Conservation (phyloP, 306 rosid genomes). For the Spatholobus suberectus region DNA sequence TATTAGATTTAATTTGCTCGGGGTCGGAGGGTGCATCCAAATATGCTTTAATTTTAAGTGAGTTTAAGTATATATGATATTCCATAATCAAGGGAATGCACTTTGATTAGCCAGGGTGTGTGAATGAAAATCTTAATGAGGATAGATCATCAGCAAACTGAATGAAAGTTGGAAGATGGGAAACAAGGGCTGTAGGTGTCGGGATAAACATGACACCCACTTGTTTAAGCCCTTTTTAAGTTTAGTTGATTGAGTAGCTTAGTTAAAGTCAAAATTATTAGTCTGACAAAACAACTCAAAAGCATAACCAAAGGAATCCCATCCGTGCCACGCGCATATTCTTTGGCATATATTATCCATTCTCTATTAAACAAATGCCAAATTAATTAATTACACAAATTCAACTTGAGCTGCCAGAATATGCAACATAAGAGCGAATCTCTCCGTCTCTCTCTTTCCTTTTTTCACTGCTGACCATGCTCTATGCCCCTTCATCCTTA, state of each 20-base stretch:
- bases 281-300: constrained; percentile 62
- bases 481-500: constrained; percentile 63
- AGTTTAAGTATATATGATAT: background rate
- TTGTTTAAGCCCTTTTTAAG: constrained; percentile 42
- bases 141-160: constrained; percentile 41
- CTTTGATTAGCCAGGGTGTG: constrained; percentile 52
- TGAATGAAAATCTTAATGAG: constrained; percentile 50
- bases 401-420: constrained; percentile 27
- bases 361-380: constrained; percentile 32
- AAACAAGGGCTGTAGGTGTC: constrained; percentile 73
- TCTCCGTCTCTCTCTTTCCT: constrained; percentile 31
- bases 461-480: constrained; percentile 30
- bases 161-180: constrained; percentile 79
- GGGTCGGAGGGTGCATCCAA: constrained; percentile 34
- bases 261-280: constrained; percentile 33
- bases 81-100: constrained; percentile 43
- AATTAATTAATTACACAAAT: constrained; percentile 18
- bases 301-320: constrained; percentile 66
- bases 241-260: constrained; percentile 38
- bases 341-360: constrained; percentile 40
- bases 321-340: constrained; percentile 70
- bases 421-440: constrained; percentile 47
- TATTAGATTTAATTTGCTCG: constrained; percentile 34
- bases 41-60: constrained; percentile 5
- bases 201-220: constrained; percentile 87